These are phyloP conservation scores for Metschnikowia baotianmanensis DNA, from an alignment of 805 yeast genomes.

Conservation along the genomic window DNA sequence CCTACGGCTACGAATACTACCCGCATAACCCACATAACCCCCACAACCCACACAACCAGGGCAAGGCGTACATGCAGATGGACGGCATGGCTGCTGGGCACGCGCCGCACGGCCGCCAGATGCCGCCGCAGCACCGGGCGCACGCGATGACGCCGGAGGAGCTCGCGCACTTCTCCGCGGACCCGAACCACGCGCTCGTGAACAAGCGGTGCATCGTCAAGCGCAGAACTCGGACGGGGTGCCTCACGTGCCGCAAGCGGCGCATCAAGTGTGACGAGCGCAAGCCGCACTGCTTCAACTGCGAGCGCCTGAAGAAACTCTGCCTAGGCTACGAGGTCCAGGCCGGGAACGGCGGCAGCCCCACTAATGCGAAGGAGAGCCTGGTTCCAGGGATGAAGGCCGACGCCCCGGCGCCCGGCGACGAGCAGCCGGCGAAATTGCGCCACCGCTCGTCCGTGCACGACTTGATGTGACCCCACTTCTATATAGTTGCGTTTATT, in stretches of 20 bases:
- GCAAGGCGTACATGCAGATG: constrained; percentile 2
- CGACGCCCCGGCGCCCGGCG: no score
- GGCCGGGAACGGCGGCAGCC: constrained; percentile 2
- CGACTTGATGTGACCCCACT: constrained; percentile 7
- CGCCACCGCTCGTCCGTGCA: constrained; percentile 11
- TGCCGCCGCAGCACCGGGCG: background rate
- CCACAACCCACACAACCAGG: no score
- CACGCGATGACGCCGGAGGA: constrained; percentile 1
- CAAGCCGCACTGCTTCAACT: constrained; percentile 66
- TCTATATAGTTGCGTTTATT: background rate
- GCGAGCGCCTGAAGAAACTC: constrained; percentile 60
- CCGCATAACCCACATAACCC: constrained; percentile 2
- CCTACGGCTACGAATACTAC: constrained; percentile 4
- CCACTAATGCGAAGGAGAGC: no score
- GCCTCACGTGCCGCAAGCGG: constrained; percentile 68
- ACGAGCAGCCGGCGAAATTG: background rate
- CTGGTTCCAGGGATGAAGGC: no score
- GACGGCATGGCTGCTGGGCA: constrained; percentile 3
- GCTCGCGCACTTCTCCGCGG: constrained; percentile 6
- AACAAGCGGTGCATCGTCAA: constrained; percentile 46
- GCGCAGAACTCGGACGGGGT: constrained; percentile 71
- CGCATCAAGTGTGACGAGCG: constrained; percentile 76
- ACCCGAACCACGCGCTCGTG: constrained; percentile 29
- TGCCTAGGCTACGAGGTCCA: constrained; percentile 62
- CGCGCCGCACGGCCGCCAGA: background rate